Evolutionary conservation across 257 asterid genomes (phyloP).

Genomic region (Paulownia fortunei): DNA sequence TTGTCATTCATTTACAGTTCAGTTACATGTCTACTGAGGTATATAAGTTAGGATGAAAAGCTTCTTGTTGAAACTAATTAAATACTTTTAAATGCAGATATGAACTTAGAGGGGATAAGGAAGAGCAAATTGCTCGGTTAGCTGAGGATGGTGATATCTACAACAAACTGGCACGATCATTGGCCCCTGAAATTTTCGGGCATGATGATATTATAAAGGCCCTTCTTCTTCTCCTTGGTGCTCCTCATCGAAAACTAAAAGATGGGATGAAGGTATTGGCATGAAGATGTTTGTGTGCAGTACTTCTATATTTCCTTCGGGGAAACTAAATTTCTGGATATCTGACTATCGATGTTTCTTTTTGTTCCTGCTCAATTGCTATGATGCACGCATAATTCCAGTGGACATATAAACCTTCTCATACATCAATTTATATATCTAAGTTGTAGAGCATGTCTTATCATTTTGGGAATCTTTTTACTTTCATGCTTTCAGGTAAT

Average conservation of each 20-base stretch:
- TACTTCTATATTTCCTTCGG: neutral
- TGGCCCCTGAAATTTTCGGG: slow-evolving; percentile 96
- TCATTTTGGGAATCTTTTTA: neutral
- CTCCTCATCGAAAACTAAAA: slow-evolving; percentile 92
- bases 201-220: slow-evolving; percentile 95
- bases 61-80: slow-evolving; percentile 18
- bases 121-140: slow-evolving; percentile 77
- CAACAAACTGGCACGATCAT: slow-evolving; percentile 78
- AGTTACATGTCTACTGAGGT: neutral
- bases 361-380: neutral
- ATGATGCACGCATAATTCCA: neutral
- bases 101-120: slow-evolving; percentile 77
- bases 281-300: neutral
- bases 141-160: slow-evolving; percentile 95
- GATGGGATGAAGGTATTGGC: slow-evolving; percentile 92
- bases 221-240: slow-evolving; percentile 96
- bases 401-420: neutral
- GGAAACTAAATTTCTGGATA: neutral
- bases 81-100: slow-evolving; percentile 34
- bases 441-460: neutral
- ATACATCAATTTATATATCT: neutral
- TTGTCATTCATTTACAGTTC: neutral
- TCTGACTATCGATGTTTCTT: neutral
- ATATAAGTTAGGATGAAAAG: neutral
- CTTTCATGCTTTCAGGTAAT: neutral